Evolutionary conservation across 306 rosid genomes (phyloP), one percentile per base, ranked within the genome.

Genomic region (Senna tora): DNA sequence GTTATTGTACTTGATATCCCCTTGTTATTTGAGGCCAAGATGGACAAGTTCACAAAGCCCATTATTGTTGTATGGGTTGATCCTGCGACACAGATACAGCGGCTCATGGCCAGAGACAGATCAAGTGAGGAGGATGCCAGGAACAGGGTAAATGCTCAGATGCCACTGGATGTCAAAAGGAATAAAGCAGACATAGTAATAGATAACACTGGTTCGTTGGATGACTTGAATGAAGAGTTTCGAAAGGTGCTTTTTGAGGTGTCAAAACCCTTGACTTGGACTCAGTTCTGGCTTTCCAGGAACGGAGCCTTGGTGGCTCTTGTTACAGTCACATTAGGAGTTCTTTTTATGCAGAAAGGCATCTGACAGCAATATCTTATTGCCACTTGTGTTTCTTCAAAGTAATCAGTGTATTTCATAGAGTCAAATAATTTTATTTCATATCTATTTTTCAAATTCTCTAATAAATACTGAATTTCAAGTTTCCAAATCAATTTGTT

Each of bases 1-100:
- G 84, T 95, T 49, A 95, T 91, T 80, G 90, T 91, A 45, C 93
- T 95, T 30, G 96, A 95, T 50, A 67, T 89, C 74, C 99, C 97
- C 32, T 73, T 91, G 62, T 81, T 94, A 73, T 89, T 94, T 10
- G 96, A 95, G 80, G 96, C 89, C 69, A 89, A 84, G 83, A 87
- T 91, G 83, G 95, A 88, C 76, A 86, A 28, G 70, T 86, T 90
- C 85, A 88, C 99, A n/a, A 91, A 91, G 47, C 97, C 97, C 34
- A 75, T 85, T 69, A 73, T 85, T 42, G 96, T 91, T 50, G 96
- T 91, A 5, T 95, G 96, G 96, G 92, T 91, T 75, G 93, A 88
- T 81, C 89, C 93, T 19, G 90, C 86, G 51, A 91, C 91, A 2
- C 97, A 94, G 79, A 85, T 85, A 47, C 80, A 15, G 17, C 82